Evolutionary conservation across 2,329 filamentous ascomycete species (phyloP).

Genomic region (Botrytis galanthina): DNA sequence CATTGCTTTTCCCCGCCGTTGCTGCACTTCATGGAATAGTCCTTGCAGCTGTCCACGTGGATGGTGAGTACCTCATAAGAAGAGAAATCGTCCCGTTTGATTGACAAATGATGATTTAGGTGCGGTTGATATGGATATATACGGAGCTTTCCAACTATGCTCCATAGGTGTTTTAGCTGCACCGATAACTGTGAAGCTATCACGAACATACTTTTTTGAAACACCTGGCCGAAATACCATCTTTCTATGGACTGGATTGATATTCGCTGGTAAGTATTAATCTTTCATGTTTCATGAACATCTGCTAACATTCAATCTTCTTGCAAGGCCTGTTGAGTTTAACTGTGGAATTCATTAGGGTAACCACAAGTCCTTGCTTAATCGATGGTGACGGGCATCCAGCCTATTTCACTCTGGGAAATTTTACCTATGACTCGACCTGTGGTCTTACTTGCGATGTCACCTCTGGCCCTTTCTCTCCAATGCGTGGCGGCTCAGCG

Average conservation of each 20-base stretch:
- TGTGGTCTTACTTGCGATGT: conserved; percentile 51
- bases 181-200: conserved; percentile 60
- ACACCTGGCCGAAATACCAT: conserved; percentile 63
- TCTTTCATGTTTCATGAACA: neutral
- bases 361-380: conserved; percentile 45
- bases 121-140: conserved; percentile 67
- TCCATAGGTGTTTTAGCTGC: conserved; percentile 64
- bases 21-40: conserved; percentile 63
- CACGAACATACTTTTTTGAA: conserved; percentile 59
- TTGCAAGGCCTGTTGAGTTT: conserved; percentile 55
- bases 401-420: conserved; percentile 38
- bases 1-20: conserved; percentile 60
- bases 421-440: conserved; percentile 46
- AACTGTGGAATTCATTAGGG: conserved; percentile 63
- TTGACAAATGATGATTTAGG: conserved; percentile 40
- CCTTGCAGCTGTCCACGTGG: conserved; percentile 56
- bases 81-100: neutral
- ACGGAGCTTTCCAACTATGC: conserved; percentile 65
- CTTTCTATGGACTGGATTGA: conserved; percentile 62
- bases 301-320: conserved; percentile 10
- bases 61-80: conserved; percentile 45
- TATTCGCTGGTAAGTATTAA: conserved; percentile 53
- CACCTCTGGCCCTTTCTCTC: conserved; percentile 50
- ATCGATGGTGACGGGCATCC: conserved; percentile 42
- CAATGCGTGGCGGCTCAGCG: conserved; percentile 53